Evolutionary conservation across 2,329 filamentous ascomycete genomes (phyloP), one percentile per base, ranked within the genome.

Genomic region (Pyrenophora teres): DNA sequence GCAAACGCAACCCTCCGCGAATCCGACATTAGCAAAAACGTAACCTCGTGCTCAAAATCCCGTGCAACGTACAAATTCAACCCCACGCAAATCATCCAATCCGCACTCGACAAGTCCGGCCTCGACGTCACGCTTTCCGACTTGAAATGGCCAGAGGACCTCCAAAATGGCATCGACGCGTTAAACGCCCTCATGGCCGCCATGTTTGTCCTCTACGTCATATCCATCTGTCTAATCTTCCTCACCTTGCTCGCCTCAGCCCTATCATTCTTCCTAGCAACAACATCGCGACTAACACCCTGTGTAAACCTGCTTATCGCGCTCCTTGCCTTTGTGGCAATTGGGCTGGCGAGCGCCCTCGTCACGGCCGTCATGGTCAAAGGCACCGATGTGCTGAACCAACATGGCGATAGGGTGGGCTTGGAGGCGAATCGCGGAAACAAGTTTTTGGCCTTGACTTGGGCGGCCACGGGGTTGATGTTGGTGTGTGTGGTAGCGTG

Each of bases 271-370:
- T 76, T 30, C 76, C 76, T 2, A 53, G 83, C 45, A 75, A 84
- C 57, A 55, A 37, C 19, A 9, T 72, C 10, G 67, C 79, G 77
- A 1, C 60, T 81, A 16, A 72, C 77, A n/a, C 77, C 80, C 2
- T 71, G 79, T 16, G 59, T 80, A 39, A 84, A 85, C 61, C 73
- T 81, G 40, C 59, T 78, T 6, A 61, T 85, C 7, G 71, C 80
- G 15, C 63, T 76, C 36, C 62, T 84, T n/a, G 78, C 80, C 0
- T 83, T 85, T 55, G 35, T 84, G 6, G 74, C 85, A 10, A 80
- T 88, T 63, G 88, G 88, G 3, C 85, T 87, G 45, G 86, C 88
- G 40, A 92, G 88, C 16, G 90, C 90, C 61, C 87, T 92, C 19
- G 83, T 86, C 21, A 88, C 83, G 0, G 87, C 88, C 15, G 71